Conservation (phyloP, 116 monocot genomes). For the Iris pallida region DNA sequence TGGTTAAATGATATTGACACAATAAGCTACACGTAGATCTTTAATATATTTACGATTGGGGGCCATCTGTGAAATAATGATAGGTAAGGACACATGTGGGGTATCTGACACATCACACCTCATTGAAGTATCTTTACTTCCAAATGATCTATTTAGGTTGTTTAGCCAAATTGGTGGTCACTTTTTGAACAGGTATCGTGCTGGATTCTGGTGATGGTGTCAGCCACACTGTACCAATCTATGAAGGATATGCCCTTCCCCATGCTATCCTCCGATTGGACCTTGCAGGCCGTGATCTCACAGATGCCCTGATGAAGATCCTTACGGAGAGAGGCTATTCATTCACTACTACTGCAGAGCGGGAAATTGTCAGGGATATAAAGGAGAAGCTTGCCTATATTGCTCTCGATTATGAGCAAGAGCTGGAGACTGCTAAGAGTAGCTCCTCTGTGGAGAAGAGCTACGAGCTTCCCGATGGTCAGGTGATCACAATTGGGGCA, state of each 20-base stretch:
- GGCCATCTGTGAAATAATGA: neutral
- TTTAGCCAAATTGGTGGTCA: neutral
- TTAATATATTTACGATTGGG: no score
- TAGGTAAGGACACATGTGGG: neutral
- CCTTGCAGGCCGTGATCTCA: slow-evolving; percentile 44
- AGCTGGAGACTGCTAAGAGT: slow-evolving; percentile 29
- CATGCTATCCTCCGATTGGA: slow-evolving; percentile 40
- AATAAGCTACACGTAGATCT: no score
- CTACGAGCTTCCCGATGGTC: slow-evolving; percentile 27
- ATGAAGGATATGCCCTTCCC: slow-evolving; percentile 41
- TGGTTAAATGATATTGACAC: no score
- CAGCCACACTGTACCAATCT: slow-evolving; percentile 41
- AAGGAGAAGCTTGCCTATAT: slow-evolving; percentile 35
- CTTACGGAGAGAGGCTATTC: slow-evolving; percentile 39
- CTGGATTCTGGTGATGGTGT: slow-evolving; percentile 46
- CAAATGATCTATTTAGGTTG: neutral
- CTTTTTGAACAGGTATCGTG: slow-evolving; percentile 28
- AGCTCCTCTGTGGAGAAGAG: slow-evolving; percentile 31
- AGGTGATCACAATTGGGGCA: slow-evolving; percentile 30
- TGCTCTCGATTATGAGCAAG: slow-evolving; percentile 32
- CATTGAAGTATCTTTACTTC: no score
- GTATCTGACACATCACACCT: no score
- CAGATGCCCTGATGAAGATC: slow-evolving; percentile 43
- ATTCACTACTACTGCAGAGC: slow-evolving; percentile 40
- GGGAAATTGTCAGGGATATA: slow-evolving; percentile 42